Base-by-base conservation (phyloP, 306 rosid genomes). In the Cucurbita pepo region DNA sequence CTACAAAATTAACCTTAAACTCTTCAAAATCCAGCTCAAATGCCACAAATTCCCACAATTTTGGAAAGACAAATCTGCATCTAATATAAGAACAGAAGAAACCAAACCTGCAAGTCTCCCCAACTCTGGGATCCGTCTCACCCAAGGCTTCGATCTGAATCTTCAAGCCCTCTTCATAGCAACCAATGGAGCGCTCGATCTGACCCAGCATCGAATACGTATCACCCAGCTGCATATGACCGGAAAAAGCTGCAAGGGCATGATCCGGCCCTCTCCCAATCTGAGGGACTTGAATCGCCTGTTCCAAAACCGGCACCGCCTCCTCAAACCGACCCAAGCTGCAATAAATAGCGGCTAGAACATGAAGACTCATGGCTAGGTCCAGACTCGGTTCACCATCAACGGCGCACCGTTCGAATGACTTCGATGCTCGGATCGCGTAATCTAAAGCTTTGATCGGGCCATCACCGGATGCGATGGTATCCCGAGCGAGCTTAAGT, bases 151-250 rank as follows among this genome's bases (percentile, higher is more conserved):
- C 91, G 90, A 91, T 95, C 91, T 95, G 99, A 79, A 95, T 91
- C 78, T 91, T 89, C 71, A 95, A 81, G 2, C 99, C 99, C 22
- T 86, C 91, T 81, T 91, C 97, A 36, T 95, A 95, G 76, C 87
- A 86, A 0, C 86, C 77, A 43, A 95, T 91, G 7, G 99, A 95
- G 61, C 73, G 78, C 62, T 95, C 99, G 14, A 95, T 94, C 41
- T 85, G 93, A 4, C 99, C 99, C 51, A 95, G 86, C 99, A 95
- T 95, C 12, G 99, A 95, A 67, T 77, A 95, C 70, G 99, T 95
- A 61, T 95, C 99, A 2, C 99, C 99, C 3, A 95, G 77, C 61
- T 95, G 99, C 99, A 95, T 95, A 38, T 91, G 77, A 1, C 99
- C 99, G 2, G 99, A 95, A 84, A 95, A 95, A 7, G 90, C 92